Conservation (phyloP, 805 yeast genomes). For the Metschnikowia lunata region DNA sequence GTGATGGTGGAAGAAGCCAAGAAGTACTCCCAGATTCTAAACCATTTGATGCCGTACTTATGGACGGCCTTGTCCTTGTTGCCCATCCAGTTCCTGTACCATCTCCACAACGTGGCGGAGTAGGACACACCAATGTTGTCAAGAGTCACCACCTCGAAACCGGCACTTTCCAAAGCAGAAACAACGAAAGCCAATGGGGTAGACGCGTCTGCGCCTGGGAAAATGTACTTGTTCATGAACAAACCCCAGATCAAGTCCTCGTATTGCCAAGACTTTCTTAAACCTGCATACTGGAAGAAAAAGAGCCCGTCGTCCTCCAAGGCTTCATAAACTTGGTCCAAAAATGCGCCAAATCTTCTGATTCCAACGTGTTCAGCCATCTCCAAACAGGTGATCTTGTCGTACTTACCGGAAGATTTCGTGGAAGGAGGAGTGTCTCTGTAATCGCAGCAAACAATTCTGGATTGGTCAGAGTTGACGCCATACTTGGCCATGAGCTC, state of each 20-base stretch:
- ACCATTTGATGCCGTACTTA: constrained; percentile 88
- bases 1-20: constrained; percentile 77
- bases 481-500: constrained; percentile 64
- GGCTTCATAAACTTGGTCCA: constrained; percentile 78
- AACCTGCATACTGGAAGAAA: constrained; percentile 83
- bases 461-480: constrained; percentile 62
- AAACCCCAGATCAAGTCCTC: constrained; percentile 93
- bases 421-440: constrained; percentile 79
- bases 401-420: constrained; percentile 48
- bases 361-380: constrained; percentile 97
- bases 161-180: constrained; percentile 71
- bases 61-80: constrained; percentile 70
- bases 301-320: constrained; percentile 89
- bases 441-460: constrained; percentile 79
- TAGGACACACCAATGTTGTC: constrained; percentile 93
- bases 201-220: constrained; percentile 97
- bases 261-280: constrained; percentile 90
- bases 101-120: constrained; percentile 85
- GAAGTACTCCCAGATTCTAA: constrained; percentile 89
- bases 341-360: constrained; percentile 70
- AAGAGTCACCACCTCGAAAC: constrained; percentile 77
- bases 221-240: constrained; percentile 92
- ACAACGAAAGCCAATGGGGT: constrained; percentile 86
- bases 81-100: constrained; percentile 93
- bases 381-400: constrained; percentile 86